Percentiles rank a stretch among this genome's conserved stretches.
Conservation (phyloP, 495 filamentous ascomycete genomes). For the Penicillium flavigenum region DNA sequence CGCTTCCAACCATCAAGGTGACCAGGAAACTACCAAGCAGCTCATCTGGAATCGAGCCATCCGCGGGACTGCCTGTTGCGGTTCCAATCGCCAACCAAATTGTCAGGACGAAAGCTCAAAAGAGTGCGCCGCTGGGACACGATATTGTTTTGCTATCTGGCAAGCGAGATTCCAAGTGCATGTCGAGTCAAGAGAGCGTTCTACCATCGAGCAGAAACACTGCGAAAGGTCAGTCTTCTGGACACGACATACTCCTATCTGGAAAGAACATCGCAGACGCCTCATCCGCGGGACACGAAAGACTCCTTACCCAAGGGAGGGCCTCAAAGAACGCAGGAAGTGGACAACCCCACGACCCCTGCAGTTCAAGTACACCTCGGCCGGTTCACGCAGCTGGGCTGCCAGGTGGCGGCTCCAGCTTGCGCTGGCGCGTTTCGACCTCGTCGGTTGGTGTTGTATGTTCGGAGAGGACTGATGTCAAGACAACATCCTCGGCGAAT, state of each 20-base stretch:
- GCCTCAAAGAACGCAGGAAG: background rate
- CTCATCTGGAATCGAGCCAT: conserved; percentile 14
- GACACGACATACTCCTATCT: background rate
- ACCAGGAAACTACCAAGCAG: conserved; percentile 11
- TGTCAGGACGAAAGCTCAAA: background rate
- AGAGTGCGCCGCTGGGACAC: conserved; percentile 1
- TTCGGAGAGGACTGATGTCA: background rate
- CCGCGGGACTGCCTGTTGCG: conserved; percentile 5
- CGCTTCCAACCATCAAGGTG: conserved; percentile 9
- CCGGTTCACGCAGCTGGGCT: background rate
- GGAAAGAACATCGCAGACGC: background rate
- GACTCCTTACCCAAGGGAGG: background rate
- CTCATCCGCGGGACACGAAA: background rate
- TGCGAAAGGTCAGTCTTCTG: background rate
- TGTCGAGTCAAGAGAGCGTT: background rate
- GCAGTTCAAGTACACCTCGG: background rate
- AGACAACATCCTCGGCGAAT: background rate
- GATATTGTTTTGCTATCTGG: conserved; percentile 4
- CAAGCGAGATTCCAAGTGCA: conserved; percentile 1
- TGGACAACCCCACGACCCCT: conserved; percentile 9
- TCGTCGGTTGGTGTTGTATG: background rate
- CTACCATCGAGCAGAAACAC: background rate
- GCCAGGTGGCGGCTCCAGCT: conserved; percentile 2
- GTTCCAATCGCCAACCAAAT: background rate
- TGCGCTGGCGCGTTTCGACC: conserved; percentile 9